A percentile compares a stretch with the other conserved stretches of the same genome.
phyloP scores from a whole-genome alignment of 2,329 filamentous ascomycete species.

The Colletotrichum sp. region DNA sequence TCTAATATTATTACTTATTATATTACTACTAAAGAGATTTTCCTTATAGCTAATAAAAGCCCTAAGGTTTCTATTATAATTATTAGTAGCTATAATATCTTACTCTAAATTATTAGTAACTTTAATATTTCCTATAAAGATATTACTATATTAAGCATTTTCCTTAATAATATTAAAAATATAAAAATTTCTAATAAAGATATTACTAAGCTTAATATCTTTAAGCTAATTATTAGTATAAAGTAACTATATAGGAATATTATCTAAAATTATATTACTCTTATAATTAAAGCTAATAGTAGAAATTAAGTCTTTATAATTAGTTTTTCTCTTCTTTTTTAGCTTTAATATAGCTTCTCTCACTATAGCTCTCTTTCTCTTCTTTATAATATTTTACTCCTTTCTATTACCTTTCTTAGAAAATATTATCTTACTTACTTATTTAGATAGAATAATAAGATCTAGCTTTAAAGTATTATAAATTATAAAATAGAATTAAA shows the following conservation, averaged over 20 bases:
- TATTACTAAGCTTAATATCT: background rate
- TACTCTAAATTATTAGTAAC: background rate
- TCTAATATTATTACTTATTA: background rate
- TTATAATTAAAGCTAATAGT: background rate
- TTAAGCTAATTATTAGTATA: background rate
- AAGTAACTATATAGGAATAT: background rate
- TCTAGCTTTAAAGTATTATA: background rate
- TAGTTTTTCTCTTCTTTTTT: background rate
- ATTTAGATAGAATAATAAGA: background rate
- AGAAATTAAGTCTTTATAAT: background rate
- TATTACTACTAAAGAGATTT: background rate
- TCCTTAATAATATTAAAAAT: background rate
- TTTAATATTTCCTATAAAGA: background rate
- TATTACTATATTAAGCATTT: background rate
- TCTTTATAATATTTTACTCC: background rate
- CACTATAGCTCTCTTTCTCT: background rate
- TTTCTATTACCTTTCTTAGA: background rate
- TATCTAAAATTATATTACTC: background rate
- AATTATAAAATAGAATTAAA: background rate
- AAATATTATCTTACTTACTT: background rate
- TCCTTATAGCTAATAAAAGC: background rate
- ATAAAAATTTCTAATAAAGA: background rate
- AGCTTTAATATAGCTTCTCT: background rate
- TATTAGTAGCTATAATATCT: background rate
- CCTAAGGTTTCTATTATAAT: background rate